A percentile compares a stretch with the other conserved stretches of the same genome.
Evolutionary conservation across 2,329 filamentous ascomycete genomes (phyloP).

Genomic region (Colletotrichum eleusines): DNA sequence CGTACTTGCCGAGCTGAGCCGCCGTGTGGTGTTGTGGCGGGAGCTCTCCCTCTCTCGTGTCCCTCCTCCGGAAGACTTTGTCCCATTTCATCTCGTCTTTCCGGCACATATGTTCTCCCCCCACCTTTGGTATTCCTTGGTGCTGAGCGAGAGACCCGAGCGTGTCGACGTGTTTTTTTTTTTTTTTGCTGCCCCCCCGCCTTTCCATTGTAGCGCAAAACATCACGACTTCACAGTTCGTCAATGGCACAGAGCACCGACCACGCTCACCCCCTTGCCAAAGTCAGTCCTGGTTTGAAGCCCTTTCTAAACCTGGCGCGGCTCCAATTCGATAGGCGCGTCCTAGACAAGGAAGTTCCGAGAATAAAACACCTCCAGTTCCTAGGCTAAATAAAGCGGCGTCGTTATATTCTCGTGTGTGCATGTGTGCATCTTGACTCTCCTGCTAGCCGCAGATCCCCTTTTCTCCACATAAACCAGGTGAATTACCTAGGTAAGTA

Average conservation of each 20-base stretch:
- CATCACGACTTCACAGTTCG: too few species aligned
- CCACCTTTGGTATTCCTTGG: too few species aligned
- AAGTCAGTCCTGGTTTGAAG: background rate
- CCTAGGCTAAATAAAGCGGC: background rate
- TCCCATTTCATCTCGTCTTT: conserved; percentile 33
- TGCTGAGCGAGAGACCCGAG: too few species aligned
- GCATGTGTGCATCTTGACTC: too few species aligned
- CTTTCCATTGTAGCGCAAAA: too few species aligned
- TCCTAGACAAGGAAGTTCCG: background rate
- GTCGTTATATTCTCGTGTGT: background rate
- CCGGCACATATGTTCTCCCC: background rate
- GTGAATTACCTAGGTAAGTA: too few species aligned
- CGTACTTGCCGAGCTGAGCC: background rate
- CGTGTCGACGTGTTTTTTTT: too few species aligned
- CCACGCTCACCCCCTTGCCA: background rate
- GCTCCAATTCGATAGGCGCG: background rate
- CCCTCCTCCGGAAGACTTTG: conserved; percentile 7
- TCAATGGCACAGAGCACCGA: too few species aligned
- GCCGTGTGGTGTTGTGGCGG: background rate
- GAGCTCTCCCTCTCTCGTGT: too few species aligned
- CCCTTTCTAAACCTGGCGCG: background rate
- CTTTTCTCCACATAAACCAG: too few species aligned
- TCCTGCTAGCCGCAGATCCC: conserved; percentile 40
- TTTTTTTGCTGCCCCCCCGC: too few species aligned
- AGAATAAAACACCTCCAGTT: background rate